Evolutionary conservation across 1,139 yeast species (phyloP).

Genomic region (Suhomyces wounanorum): DNA sequence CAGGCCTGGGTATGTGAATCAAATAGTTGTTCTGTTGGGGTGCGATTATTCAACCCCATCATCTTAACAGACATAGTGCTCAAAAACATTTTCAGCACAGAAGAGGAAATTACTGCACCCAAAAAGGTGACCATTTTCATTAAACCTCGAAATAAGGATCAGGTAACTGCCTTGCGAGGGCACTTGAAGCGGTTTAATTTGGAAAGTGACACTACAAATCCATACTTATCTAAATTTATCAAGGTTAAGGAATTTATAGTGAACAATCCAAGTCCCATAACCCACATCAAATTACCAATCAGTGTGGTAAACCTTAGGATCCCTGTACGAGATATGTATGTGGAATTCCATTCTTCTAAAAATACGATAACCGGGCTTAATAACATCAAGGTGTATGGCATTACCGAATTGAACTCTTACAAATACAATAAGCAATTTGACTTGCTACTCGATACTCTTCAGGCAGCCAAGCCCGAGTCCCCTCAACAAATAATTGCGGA

Average conservation of each 20-base stretch:
- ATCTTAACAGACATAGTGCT: constrained; percentile 41
- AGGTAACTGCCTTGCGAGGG: constrained; percentile 19
- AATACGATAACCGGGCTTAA: constrained; percentile 27
- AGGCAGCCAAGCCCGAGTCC: constrained; percentile 13
- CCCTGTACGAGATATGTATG: constrained; percentile 37
- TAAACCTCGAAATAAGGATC: constrained; percentile 29
- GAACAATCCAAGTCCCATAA: constrained; percentile 18
- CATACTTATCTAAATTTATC: constrained; percentile 35
- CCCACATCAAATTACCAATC: constrained; percentile 38
- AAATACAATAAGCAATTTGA: constrained; percentile 30
- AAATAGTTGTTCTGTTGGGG: constrained; percentile 35
- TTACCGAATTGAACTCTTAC: constrained; percentile 34
- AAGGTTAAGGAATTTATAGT: constrained; percentile 31
- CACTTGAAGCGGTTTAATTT: constrained; percentile 24
- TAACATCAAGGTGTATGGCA: constrained; percentile 41
- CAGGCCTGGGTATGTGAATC: constrained; percentile 38
- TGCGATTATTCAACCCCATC: constrained; percentile 35
- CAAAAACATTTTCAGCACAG: constrained; percentile 19
- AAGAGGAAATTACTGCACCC: constrained; percentile 14
- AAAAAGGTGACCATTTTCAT: constrained; percentile 29
- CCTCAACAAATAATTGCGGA: background rate
- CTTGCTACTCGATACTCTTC: constrained; percentile 11
- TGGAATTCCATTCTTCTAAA: constrained; percentile 29
- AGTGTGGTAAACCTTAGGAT: constrained; percentile 38
- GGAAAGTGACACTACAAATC: constrained; percentile 15